Evolutionary conservation across 257 asterid species (phyloP), one percentile per base, ranked within the genome.

Genomic region (Orobanche coerulescens): DNA sequence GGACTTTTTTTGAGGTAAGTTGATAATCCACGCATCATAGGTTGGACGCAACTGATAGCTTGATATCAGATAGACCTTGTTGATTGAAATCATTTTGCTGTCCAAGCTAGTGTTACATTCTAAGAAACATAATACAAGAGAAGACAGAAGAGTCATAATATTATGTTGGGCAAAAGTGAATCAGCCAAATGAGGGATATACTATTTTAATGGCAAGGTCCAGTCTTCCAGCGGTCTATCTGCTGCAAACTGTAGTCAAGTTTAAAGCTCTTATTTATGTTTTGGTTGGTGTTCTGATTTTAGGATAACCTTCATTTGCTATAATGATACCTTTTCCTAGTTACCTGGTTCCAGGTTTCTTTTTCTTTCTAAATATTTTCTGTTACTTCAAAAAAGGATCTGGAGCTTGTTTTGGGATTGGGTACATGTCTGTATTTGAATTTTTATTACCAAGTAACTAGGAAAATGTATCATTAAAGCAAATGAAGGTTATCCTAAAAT

Each of bases 1-100:
- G 96, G 96, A 47, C 66, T 90, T 12, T 86, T 93, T 78, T 76
- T 93, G 74, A 89, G 99, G 99, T 84, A 69, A 65, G 78, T 70
- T 64, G 58, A 55, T 50, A 47, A 58, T 74, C 13, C 20, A 11
- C 56, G 23, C 10, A 61, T 31, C 57, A 19, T 30, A 52, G 61
- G 42, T 65, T 58, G 36, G 52, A 22, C 64, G 57, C 46, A 22
- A 57, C 67, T 9, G 55, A 51, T 31, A 67, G 53, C 62, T 30
- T 47, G 64, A 60, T 64, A n/a, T 63, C 58, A 37, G 31, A 28
- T 47, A 31, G 40, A 48, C 51, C 26, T 59, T 47, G 58, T 65
- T 68, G 43, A 18, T 26, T 42, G 58, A 55, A 61, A 25, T 18
- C 31, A 60, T 33, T 26, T 42, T 43, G 11, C 34, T 31, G 14